Conservation (phyloP, 192 early-diverging fungal genomes). For the Geranomyces variabilis region DNA sequence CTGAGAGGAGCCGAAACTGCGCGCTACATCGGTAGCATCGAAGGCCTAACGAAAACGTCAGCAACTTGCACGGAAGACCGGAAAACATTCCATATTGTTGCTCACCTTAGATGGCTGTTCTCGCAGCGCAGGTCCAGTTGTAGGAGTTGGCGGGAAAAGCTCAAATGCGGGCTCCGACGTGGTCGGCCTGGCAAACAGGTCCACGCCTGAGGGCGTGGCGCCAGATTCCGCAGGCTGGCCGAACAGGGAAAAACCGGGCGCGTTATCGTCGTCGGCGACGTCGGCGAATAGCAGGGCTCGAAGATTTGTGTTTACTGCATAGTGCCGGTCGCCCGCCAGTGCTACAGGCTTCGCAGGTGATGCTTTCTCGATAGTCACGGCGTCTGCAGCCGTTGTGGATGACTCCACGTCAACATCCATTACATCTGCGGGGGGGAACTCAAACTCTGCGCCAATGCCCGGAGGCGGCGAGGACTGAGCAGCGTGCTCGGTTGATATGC, state of each 20-base stretch:
- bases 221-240: neutral
- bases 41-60: neutral
- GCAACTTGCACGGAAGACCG: no score
- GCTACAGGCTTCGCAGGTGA: no score
- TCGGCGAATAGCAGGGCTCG: conserved; percentile 31
- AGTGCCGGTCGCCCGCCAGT: neutral
- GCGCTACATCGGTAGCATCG: conserved; percentile 18
- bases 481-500: no score
- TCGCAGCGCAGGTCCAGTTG: no score
- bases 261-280: neutral
- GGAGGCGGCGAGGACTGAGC: no score
- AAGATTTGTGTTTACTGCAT: conserved; percentile 37
- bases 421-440: no score
- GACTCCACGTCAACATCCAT: no score
- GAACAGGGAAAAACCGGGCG: conserved; percentile 16
- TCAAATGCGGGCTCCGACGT: neutral
- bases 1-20: conserved; percentile 6
- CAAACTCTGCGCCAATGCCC: no score
- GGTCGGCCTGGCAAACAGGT: neutral
- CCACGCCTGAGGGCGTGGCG: neutral
- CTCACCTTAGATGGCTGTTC: no score
- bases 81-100: no score
- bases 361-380: no score
- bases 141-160: neutral
- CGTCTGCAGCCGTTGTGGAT: no score